Percentiles rank a stretch among this genome's conserved stretches.
Conservation (phyloP, 2,329 filamentous ascomycete genomes). For the Elsinoe australis region DNA sequence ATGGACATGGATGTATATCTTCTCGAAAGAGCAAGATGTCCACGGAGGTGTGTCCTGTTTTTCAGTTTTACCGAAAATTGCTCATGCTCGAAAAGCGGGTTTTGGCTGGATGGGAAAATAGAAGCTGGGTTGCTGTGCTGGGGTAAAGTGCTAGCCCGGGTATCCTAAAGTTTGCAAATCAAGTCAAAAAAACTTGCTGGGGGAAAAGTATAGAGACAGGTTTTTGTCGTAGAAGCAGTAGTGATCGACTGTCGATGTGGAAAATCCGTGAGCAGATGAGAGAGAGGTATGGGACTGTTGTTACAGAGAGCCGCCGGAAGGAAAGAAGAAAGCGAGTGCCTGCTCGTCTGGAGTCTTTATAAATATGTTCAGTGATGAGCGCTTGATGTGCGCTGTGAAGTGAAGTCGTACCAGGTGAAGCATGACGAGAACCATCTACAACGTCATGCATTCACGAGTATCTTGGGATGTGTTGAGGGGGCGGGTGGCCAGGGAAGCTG, state of each 20-base stretch:
- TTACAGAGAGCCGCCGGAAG: background rate
- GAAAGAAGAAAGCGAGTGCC: conserved; percentile 4
- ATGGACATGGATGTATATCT: conserved; percentile 1
- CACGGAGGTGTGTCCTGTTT: conserved; percentile 13
- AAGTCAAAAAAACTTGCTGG: too few species aligned
- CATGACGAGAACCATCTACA: too few species aligned
- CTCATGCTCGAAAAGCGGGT: too few species aligned
- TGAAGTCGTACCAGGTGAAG: too few species aligned
- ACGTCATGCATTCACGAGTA: too few species aligned
- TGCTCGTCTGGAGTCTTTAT: background rate
- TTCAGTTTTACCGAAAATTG: too few species aligned
- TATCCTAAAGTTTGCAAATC: too few species aligned
- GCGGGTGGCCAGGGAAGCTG: conserved; percentile 14
- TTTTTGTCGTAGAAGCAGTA: too few species aligned
- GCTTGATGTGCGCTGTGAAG: too few species aligned
- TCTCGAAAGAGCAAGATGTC: background rate
- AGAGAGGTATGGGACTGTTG: background rate
- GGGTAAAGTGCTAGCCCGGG: conserved; percentile 1
- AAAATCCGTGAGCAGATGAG: too few species aligned
- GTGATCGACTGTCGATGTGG: conserved; percentile 7
- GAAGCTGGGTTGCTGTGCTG: background rate
- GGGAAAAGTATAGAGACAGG: too few species aligned
- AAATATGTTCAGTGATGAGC: background rate
- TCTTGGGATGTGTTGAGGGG: too few species aligned
- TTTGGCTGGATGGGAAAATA: background rate